These are phyloP conservation scores for Lipomyces yamadae DNA, from an alignment of 805 yeast species.

Conservation along the genomic window DNA sequence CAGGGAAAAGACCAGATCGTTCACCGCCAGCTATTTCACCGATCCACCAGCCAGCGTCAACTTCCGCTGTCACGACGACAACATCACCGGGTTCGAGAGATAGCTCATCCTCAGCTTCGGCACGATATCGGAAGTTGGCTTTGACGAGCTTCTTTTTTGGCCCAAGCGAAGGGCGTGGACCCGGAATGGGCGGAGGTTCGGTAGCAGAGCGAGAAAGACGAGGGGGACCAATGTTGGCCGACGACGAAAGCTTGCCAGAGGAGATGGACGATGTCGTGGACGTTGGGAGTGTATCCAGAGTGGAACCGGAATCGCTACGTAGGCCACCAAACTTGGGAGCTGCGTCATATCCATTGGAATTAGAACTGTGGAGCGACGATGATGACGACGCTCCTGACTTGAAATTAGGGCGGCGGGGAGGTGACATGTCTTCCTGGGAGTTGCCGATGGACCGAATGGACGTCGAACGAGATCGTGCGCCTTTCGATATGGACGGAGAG, in stretches of 20 bases:
- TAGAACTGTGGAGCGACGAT: slow-evolving; percentile 20
- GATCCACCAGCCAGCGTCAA: slow-evolving; percentile 39
- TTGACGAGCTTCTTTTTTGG: slow-evolving; percentile 34
- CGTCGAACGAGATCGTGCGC: slow-evolving; percentile 30
- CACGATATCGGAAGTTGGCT: slow-evolving; percentile 35
- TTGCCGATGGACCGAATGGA: slow-evolving; percentile 21
- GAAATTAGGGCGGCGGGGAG: slow-evolving; percentile 31
- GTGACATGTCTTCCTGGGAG: slow-evolving; percentile 22
- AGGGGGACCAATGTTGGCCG: slow-evolving; percentile 29
- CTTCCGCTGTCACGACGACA: slow-evolving; percentile 34
- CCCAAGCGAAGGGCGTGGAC: slow-evolving; percentile 29
- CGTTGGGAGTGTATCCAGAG: not conserved
- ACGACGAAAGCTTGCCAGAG: slow-evolving; percentile 24
- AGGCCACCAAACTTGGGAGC: slow-evolving; percentile 14
- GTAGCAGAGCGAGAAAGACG: slow-evolving; percentile 32
- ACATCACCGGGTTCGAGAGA: slow-evolving; percentile 37
- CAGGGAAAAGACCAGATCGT: slow-evolving; percentile 38
- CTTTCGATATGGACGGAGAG: slow-evolving; percentile 27
- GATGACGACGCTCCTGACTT: slow-evolving; percentile 27
- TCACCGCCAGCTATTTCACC: slow-evolving; percentile 34
- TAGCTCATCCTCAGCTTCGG: slow-evolving; percentile 38
- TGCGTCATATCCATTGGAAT: slow-evolving; percentile 14
- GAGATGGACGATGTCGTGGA: slow-evolving; percentile 20
- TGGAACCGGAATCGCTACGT: slow-evolving; percentile 9
- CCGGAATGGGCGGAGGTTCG: slow-evolving; percentile 34